Conservation (phyloP, 1,139 yeast species). For the Entelexis paramagnoliae region DNA sequence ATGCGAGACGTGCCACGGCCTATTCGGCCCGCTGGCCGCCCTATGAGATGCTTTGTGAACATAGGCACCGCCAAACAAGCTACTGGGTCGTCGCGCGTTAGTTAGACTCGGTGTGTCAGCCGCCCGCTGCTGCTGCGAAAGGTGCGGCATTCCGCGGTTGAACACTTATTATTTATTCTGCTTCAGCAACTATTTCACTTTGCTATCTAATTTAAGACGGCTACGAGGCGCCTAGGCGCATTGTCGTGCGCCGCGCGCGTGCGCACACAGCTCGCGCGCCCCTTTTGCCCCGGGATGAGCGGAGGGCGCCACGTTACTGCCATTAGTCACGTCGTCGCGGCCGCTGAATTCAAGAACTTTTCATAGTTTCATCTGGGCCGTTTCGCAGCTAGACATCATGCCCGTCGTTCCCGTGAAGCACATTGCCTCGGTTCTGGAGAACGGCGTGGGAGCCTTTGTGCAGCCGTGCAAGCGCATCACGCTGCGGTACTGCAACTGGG, state of each 20-base stretch:
- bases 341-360: neutral
- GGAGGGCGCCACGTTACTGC: neutral
- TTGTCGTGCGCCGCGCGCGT: no score
- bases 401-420: conserved; percentile 22
- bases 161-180: no score
- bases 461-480: conserved; percentile 64
- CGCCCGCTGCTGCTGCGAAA: no score
- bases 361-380: neutral
- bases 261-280: no score
- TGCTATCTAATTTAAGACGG: no score
- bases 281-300: no score
- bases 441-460: conserved; percentile 74
- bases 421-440: conserved; percentile 35
- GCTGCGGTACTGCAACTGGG: conserved; percentile 82
- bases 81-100: no score
- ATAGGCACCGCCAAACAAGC: neutral
- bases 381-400: conserved; percentile 5
- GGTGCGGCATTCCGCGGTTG: no score
- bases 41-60: neutral
- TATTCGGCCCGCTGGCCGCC: neutral
- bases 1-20: neutral
- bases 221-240: no score
- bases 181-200: no score
- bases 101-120: no score
- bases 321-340: neutral